These are phyloP conservation scores for Tirmania nivea DNA, from an alignment of 495 filamentous ascomycete genomes.

Conservation along the genomic window DNA sequence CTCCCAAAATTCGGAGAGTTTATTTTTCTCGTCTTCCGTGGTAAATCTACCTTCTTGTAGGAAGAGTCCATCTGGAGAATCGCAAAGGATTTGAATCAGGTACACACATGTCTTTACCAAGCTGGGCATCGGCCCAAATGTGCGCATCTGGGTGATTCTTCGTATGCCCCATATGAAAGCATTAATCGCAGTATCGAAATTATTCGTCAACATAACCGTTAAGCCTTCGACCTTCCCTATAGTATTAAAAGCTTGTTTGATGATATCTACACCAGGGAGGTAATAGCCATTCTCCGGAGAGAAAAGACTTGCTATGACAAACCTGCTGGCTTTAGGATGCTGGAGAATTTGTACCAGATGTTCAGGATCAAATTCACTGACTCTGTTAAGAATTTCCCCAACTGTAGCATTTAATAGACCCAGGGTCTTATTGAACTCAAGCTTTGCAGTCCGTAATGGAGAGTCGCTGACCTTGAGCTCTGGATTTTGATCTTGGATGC, in stretches of 20 bases:
- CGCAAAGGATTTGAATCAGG: slow-evolving; percentile 62
- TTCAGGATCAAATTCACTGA: slow-evolving; percentile 10
- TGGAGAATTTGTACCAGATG: slow-evolving; percentile 7
- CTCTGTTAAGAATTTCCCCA: slow-evolving; percentile 7
- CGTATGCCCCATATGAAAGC: slow-evolving; percentile 11
- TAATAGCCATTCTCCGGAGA: slow-evolving; percentile 12
- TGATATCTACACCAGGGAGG: slow-evolving; percentile 14
- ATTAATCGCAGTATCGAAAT: slow-evolving; percentile 12
- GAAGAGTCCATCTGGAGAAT: slow-evolving; percentile 57
- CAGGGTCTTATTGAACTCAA: slow-evolving; percentile 10
- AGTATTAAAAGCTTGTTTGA: slow-evolving; percentile 10
- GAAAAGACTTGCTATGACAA: slow-evolving; percentile 4
- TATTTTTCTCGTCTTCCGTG: neutral
- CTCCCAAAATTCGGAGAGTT: slow-evolving; percentile 43
- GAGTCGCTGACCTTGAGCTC: slow-evolving; percentile 1
- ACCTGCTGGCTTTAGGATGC: neutral
- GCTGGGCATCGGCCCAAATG: slow-evolving; percentile 43
- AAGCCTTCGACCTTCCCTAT: slow-evolving; percentile 16
- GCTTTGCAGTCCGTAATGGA: slow-evolving; percentile 6
- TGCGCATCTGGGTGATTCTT: slow-evolving; percentile 24
- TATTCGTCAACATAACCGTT: slow-evolving; percentile 14
- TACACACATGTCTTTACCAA: slow-evolving; percentile 54
- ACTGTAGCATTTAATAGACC: slow-evolving; percentile 7
- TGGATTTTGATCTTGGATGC: slow-evolving; percentile 1
- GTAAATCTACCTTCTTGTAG: slow-evolving; percentile 31